phyloP scores from a whole-genome alignment of 202 grass and related monocot species.

The Elaeis oleifera region DNA sequence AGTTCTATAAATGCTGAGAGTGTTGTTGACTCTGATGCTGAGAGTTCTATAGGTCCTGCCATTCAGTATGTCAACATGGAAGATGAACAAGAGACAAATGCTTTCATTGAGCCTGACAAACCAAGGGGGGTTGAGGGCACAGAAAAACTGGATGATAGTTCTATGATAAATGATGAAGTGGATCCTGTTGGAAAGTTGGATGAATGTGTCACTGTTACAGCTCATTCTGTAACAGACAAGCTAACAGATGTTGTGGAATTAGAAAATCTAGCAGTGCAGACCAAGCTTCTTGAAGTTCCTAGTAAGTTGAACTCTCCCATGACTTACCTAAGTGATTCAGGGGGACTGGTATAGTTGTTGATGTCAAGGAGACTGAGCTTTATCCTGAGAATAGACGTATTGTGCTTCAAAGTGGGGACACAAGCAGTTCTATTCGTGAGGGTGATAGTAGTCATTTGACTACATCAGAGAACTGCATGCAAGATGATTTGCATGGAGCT shows the following conservation, averaged over 20 bases:
- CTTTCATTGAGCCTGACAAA: background rate
- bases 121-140: background rate
- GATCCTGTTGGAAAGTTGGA: no score
- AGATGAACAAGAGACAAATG: slow-evolving; percentile 5
- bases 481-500: slow-evolving; percentile 1
- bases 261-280: background rate
- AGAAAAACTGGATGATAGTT: background rate
- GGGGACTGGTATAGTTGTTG: background rate
- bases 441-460: background rate
- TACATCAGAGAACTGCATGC: slow-evolving; percentile 7
- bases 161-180: slow-evolving; percentile 6
- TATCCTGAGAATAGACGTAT: background rate
- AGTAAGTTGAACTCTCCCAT: background rate
- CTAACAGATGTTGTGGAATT: background rate
- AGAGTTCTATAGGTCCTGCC: slow-evolving; percentile 8
- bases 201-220: background rate
- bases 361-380: background rate
- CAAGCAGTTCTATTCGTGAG: background rate
- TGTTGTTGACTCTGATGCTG: background rate
- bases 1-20: background rate
- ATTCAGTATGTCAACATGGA: slow-evolving; percentile 33
- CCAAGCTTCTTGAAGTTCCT: slow-evolving; percentile 6
- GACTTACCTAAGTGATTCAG: slow-evolving; percentile 3
- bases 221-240: slow-evolving; percentile 2
- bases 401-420: background rate